Evolutionary conservation across 1,139 yeast species (phyloP), one percentile per base, ranked within the genome.

Genomic region (Taphrina pruni): DNA sequence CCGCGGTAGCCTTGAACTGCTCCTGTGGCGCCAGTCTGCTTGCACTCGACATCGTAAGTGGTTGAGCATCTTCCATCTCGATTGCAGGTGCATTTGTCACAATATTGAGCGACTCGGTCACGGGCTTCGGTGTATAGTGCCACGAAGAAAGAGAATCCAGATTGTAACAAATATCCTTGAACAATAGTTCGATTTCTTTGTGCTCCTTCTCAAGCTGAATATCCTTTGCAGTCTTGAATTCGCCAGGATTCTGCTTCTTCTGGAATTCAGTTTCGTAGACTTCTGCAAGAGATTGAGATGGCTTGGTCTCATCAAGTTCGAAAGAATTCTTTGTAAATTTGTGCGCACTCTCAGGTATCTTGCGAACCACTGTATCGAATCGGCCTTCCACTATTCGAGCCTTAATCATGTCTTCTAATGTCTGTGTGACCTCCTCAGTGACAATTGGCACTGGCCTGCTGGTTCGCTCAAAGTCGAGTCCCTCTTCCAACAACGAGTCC

Each of bases 21-120:
- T 94, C 99, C 79, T 94, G 99, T 54, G 99, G 99, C 1, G 99
- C 99, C 75, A 94, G 83, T 66, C 89, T 85, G n/a, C 88, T 81
- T 38, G 88, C 90, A 45, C 85, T 81, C 1, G 95, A 85, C 80
- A 90, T 84, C 57, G 93, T 88, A 69, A 90, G 82, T 60, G 99
- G 99, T 79, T 93, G 98, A 0, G 97, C 95, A 76, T 94, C 99
- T 79, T 94, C 99, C 97, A 93, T 90, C 6, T 88, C 77, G 67
- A 94, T 88, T 1, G 97, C 85, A 1, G 97, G 88, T 0, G 90
- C 84, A 72, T 88, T 87, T 52, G 93, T 91, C 76, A 88, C 91
- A 75, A 94, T 87, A 71, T 90, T 93, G 73, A 93, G 81, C 36
- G 88, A 80, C 74, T 90, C 89, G 77, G 89, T 88, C 70, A 90